These are phyloP conservation scores for Phyllosticta citribraziliensis DNA, from an alignment of 2,329 filamentous ascomycete genomes.

Conservation along the genomic window DNA sequence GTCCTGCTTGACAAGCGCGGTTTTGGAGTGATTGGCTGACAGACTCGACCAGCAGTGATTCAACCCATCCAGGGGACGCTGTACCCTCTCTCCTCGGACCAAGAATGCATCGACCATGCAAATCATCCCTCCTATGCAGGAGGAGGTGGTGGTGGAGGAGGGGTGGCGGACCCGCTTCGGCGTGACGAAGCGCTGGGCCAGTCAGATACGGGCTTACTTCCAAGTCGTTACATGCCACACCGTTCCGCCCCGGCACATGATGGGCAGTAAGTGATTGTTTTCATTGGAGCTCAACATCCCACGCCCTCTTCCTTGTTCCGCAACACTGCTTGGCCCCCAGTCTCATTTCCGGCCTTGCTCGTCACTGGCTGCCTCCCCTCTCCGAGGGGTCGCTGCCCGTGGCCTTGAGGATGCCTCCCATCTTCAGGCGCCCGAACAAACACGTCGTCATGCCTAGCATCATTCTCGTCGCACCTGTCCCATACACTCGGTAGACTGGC, in stretches of 20 bases:
- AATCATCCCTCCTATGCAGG: slow-evolving; percentile 34
- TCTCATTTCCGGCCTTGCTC: neutral
- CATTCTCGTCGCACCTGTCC: slow-evolving; percentile 28
- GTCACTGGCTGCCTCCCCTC: slow-evolving; percentile 7
- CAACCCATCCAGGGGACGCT: slow-evolving; percentile 34
- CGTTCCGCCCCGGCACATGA: slow-evolving; percentile 40
- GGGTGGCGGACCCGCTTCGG: slow-evolving; percentile 39
- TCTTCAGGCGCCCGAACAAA: slow-evolving; percentile 28
- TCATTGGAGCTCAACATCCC: slow-evolving; percentile 26
- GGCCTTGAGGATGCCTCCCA: slow-evolving; percentile 1
- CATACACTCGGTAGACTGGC: slow-evolving; percentile 28
- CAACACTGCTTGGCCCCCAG: slow-evolving; percentile 19
- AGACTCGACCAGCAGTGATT: slow-evolving; percentile 31
- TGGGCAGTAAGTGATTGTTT: slow-evolving; percentile 42
- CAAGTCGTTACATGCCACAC: slow-evolving; percentile 42
- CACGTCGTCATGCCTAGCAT: slow-evolving; percentile 26
- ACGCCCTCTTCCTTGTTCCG: slow-evolving; percentile 15
- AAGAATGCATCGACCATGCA: slow-evolving; percentile 39
- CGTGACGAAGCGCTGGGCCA: slow-evolving; percentile 41
- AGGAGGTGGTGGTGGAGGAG: slow-evolving; percentile 18
- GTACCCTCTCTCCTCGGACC: slow-evolving; percentile 34
- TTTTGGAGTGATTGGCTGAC: slow-evolving; percentile 31
- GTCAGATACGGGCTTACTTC: slow-evolving; percentile 34
- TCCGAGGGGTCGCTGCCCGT: slow-evolving; percentile 5
- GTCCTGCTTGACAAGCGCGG: slow-evolving; percentile 21